Percentiles rank a stretch among this genome's conserved stretches.
These are phyloP conservation scores for Arthrobotrys sinensis DNA, from an alignment of 2,329 filamentous ascomycete species.

Conservation along the genomic window DNA sequence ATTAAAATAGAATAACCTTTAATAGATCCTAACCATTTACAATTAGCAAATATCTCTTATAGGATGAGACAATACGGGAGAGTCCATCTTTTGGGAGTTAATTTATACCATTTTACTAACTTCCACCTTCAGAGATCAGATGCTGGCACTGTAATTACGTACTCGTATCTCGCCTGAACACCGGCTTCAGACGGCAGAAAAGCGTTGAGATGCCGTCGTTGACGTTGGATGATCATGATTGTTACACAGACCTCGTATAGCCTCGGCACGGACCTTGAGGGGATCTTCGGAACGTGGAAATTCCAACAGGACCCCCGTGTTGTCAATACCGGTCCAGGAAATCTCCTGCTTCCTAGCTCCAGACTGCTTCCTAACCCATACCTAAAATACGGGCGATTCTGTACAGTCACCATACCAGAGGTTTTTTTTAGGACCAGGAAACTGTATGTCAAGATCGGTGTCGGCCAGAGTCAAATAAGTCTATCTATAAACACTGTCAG, in stretches of 20 bases:
- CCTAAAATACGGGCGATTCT: too few species aligned
- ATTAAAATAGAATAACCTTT: too few species aligned
- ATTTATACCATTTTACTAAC: too few species aligned
- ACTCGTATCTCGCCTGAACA: neutral
- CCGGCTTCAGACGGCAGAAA: neutral
- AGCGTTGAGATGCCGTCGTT: conserved; percentile 23
- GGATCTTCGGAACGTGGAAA: neutral
- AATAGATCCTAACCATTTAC: too few species aligned
- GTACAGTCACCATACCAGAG: too few species aligned
- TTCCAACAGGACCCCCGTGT: conserved; percentile 19
- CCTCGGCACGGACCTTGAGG: neutral
- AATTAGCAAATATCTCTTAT: too few species aligned
- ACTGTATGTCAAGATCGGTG: neutral
- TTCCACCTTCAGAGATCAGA: too few species aligned
- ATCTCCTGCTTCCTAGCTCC: neutral
- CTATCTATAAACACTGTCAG: conserved; percentile 6
- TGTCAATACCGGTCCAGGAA: neutral
- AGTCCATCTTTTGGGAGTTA: too few species aligned
- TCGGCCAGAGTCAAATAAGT: conserved; percentile 6
- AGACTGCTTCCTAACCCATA: neutral
- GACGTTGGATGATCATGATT: conserved; percentile 18
- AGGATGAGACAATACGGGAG: too few species aligned
- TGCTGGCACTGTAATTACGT: neutral
- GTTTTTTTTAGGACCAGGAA: too few species aligned
- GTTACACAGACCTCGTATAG: conserved; percentile 10